Percentiles rank a stretch among this genome's conserved stretches.
Conservation (phyloP, 177 flowering plant genomes). For the Vitis hybrid region DNA sequence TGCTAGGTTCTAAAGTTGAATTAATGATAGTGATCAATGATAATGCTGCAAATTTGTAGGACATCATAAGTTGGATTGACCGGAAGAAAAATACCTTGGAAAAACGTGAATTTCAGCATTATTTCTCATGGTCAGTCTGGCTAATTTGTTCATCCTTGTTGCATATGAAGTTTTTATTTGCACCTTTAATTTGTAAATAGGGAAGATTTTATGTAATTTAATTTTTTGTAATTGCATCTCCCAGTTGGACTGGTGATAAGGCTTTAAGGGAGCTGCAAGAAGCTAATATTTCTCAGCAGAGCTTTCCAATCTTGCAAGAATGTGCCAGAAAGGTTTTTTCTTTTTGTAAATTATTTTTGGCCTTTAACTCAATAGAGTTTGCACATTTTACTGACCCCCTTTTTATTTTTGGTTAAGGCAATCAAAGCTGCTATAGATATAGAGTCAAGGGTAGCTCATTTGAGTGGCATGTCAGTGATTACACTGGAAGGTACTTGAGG, state of each 20-base stretch:
- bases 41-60: conserved; percentile 40
- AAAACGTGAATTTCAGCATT: conserved; percentile 78
- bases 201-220: not conserved
- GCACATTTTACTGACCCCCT: not conserved
- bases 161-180: not conserved
- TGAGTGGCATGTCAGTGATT: conserved; percentile 68
- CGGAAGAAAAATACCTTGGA: conserved; percentile 49
- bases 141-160: not conserved
- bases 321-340: conserved; percentile 79
- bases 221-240: conserved; percentile 14
- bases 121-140: conserved; percentile 61
- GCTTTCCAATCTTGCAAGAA: conserved; percentile 66
- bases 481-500: conserved; percentile 62
- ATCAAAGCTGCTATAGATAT: conserved; percentile 71
- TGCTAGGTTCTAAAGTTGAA: not conserved
- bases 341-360: not conserved
- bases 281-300: conserved; percentile 64
- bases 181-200: not conserved
- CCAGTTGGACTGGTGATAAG: conserved; percentile 92
- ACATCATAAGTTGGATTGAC: conserved; percentile 74
- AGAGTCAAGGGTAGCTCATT: conserved; percentile 49
- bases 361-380: not conserved
- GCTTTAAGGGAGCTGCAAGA: conserved; percentile 83
- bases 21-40: not conserved
- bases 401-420: conserved; percentile 52